Evolutionary conservation across 805 yeast species (phyloP).

Genomic region (Starmerella ratchasimensis): DNA sequence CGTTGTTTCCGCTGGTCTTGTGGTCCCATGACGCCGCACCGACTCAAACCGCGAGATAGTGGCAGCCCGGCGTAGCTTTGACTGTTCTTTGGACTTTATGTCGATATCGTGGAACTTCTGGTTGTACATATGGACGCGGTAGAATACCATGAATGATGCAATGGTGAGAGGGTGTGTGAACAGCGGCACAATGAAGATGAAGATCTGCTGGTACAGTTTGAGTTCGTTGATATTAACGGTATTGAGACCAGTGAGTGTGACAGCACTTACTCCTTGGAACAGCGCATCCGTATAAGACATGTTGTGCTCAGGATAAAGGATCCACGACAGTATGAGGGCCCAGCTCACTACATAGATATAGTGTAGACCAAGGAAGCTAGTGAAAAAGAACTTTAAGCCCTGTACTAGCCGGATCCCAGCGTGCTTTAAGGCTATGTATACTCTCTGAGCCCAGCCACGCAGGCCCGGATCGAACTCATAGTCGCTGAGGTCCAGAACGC

Average conservation of each 20-base stretch:
- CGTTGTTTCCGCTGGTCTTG: no score
- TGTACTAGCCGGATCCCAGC: slow-evolving; percentile 7
- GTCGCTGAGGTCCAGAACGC: slow-evolving; percentile 24
- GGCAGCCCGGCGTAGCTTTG: slow-evolving; percentile 67
- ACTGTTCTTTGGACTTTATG: slow-evolving; percentile 60
- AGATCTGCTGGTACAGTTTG: slow-evolving; percentile 65
- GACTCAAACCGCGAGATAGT: slow-evolving; percentile 39
- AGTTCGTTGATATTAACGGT: slow-evolving; percentile 56
- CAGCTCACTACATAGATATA: slow-evolving; percentile 49
- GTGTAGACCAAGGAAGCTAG: slow-evolving; percentile 21
- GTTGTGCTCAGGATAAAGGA: slow-evolving; percentile 63
- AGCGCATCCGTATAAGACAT: slow-evolving; percentile 61
- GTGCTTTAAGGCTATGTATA: not conserved
- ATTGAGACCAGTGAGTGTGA: slow-evolving; percentile 87
- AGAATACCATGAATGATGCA: slow-evolving; percentile 60
- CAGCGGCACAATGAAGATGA: slow-evolving; percentile 46
- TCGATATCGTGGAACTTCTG: slow-evolving; percentile 73
- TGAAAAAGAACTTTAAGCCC: slow-evolving; percentile 1
- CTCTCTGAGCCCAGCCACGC: slow-evolving; percentile 8
- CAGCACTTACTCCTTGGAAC: slow-evolving; percentile 60
- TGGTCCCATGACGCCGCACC: no score
- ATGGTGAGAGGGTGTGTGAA: slow-evolving; percentile 80
- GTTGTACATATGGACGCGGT: slow-evolving; percentile 82
- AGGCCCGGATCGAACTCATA: slow-evolving; percentile 14
- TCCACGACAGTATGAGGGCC: slow-evolving; percentile 54